Evolutionary conservation across 495 filamentous ascomycete genomes (phyloP).

Genomic region (Pyrenula aspistea): DNA sequence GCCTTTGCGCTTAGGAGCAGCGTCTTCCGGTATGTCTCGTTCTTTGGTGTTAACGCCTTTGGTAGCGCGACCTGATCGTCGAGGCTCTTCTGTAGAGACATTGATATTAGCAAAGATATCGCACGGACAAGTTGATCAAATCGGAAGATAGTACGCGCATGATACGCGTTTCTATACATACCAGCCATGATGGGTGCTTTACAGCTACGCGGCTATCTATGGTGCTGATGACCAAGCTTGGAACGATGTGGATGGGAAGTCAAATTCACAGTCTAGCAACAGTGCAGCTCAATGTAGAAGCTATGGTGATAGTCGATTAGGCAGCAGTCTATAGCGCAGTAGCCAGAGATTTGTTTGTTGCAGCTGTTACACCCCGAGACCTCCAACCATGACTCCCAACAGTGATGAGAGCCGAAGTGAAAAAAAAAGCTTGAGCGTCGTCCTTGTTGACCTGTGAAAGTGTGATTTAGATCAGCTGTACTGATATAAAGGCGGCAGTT

Average conservation of each 20-base stretch:
- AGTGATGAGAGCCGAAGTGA: too few relatives aligned
- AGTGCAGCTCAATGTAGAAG: background rate
- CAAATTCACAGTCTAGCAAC: background rate
- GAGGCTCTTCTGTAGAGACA: constrained; percentile 56
- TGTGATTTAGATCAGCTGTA: constrained; percentile 32
- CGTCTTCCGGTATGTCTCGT: constrained; percentile 49
- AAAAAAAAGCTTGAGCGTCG: constrained; percentile 1
- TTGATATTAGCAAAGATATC: constrained; percentile 18
- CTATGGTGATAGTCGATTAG: background rate
- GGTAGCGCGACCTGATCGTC: constrained; percentile 86
- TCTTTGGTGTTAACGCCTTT: constrained; percentile 91
- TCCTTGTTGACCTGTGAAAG: constrained; percentile 2
- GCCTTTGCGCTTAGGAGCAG: constrained; percentile 41
- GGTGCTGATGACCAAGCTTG: background rate
- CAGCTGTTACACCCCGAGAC: too few relatives aligned
- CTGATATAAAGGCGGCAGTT: constrained; percentile 14
- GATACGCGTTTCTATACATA: background rate
- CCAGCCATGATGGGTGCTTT: background rate
- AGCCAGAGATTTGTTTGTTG: too few relatives aligned
- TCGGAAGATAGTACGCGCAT: background rate
- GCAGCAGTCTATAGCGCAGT: background rate
- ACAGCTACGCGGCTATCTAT: background rate
- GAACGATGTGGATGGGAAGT: background rate
- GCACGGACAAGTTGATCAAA: background rate
- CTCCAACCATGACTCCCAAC: too few relatives aligned